These are phyloP conservation scores for Otatea glauca DNA, from an alignment of 176 grass and related monocot genomes.

Conservation along the genomic window DNA sequence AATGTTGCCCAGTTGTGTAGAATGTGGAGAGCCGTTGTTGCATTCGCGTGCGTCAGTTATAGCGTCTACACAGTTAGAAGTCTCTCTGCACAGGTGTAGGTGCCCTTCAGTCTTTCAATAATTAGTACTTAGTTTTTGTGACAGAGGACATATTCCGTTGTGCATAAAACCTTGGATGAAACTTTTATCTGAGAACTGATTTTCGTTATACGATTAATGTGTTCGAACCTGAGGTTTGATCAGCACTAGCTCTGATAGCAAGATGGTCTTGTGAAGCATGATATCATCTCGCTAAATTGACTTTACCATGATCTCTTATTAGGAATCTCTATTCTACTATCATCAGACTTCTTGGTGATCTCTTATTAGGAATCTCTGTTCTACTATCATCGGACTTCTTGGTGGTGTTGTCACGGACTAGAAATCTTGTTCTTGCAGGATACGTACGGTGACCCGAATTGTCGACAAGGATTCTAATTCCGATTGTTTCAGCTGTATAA, in stretches of 20 bases:
- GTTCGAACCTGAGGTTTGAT: neutral
- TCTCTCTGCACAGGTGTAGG: neutral
- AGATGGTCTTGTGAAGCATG: neutral
- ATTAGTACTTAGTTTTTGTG: constrained; percentile 31
- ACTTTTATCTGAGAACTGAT: constrained; percentile 12
- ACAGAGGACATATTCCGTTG: neutral
- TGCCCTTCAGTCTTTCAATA: constrained; percentile 38
- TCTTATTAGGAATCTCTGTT: neutral
- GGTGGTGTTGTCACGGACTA: neutral
- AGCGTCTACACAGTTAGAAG: constrained; percentile 2
- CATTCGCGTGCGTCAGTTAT: neutral
- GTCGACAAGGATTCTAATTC: too few species aligned
- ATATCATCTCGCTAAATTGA: neutral
- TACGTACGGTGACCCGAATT: too few species aligned
- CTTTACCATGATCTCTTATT: neutral
- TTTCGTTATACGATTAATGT: neutral
- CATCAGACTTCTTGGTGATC: neutral
- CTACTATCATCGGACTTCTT: too few species aligned
- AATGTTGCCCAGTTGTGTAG: constrained; percentile 7
- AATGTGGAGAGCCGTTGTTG: neutral
- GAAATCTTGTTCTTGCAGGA: neutral
- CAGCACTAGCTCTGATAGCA: neutral
- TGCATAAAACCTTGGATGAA: constrained; percentile 29
- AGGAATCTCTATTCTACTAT: neutral
- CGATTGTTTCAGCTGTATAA: neutral